phyloP scores from a whole-genome alignment of 2,329 filamentous ascomycete genomes.

The Venturia effusa region DNA sequence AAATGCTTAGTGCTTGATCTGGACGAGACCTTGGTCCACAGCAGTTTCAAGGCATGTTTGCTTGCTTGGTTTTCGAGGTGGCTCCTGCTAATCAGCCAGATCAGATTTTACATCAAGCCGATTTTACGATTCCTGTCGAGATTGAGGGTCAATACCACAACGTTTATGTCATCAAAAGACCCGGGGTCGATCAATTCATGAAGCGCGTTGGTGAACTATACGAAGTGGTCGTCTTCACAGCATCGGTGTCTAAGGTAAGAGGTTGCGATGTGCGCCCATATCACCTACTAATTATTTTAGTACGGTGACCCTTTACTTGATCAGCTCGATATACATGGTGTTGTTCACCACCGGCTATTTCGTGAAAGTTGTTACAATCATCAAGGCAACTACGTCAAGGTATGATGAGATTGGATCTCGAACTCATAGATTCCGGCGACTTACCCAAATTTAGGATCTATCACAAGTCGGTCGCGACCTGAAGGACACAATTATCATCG shows the following conservation, averaged over 20 bases:
- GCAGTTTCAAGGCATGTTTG: conserved; percentile 79
- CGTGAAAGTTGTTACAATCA: conserved; percentile 99
- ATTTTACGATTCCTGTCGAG: conserved; percentile 97
- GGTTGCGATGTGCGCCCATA: background rate
- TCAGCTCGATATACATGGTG: conserved; percentile 92
- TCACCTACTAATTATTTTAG: conserved; percentile 33
- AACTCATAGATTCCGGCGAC: background rate
- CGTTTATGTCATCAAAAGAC: conserved; percentile 97
- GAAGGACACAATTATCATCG: conserved; percentile 97
- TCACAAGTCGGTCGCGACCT: conserved; percentile 94
- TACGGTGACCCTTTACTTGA: conserved; percentile 95
- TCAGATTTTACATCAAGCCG: conserved; percentile 91
- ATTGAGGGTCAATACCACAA: conserved; percentile 99
- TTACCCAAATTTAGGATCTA: conserved; percentile 50
- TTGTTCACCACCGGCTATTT: conserved; percentile 93
- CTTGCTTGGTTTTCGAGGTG: background rate
- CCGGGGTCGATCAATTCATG: conserved; percentile 98
- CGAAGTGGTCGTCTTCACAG: conserved; percentile 97
- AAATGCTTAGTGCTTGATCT: conserved; percentile 94
- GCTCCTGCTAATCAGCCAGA: conserved; percentile 14
- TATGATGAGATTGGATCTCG: conserved; percentile 17
- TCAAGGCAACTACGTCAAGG: conserved; percentile 97
- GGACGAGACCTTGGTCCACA: conserved; percentile 94
- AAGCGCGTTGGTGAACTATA: conserved; percentile 96
- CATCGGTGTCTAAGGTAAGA: conserved; percentile 86